These are phyloP conservation scores for Leptosphaerulina australis DNA, from an alignment of 2,329 filamentous ascomycete species.

Conservation along the genomic window DNA sequence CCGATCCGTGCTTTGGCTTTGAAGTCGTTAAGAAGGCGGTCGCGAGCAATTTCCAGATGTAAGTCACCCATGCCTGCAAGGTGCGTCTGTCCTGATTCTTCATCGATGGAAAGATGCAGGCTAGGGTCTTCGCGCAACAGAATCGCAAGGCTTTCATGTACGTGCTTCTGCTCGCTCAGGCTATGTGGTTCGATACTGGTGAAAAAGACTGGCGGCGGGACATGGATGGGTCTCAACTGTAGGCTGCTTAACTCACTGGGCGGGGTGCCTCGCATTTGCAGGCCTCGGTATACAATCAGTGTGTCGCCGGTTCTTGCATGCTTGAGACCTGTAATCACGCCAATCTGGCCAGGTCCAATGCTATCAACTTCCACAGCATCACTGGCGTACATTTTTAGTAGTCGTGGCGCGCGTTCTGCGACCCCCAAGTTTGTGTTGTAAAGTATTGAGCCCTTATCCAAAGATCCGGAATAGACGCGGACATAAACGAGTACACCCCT, in stretches of 20 bases:
- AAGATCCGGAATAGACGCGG: conserved; percentile 83
- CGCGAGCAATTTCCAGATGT: conserved; percentile 89
- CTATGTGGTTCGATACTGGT: conserved; percentile 87
- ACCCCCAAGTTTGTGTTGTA: conserved; percentile 86
- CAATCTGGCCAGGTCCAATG: conserved; percentile 87
- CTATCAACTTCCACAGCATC: conserved; percentile 83
- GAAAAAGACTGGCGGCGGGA: conserved; percentile 94
- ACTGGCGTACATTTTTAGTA: conserved; percentile 88
- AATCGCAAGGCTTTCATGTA: conserved; percentile 76
- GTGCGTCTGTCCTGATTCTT: conserved; percentile 91
- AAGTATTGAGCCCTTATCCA: conserved; percentile 74
- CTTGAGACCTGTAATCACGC: conserved; percentile 89
- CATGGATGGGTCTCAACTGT: conserved; percentile 84
- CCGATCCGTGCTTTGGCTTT: conserved; percentile 86
- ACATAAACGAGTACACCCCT: conserved; percentile 90
- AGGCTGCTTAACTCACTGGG: conserved; percentile 73
- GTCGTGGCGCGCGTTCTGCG: conserved; percentile 78
- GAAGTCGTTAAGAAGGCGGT: conserved; percentile 86
- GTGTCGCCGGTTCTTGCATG: conserved; percentile 94
- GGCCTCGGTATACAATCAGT: conserved; percentile 72
- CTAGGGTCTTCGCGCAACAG: conserved; percentile 92
- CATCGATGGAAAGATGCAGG: conserved; percentile 79
- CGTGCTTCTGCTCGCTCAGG: conserved; percentile 76
- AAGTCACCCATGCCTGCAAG: conserved; percentile 96
- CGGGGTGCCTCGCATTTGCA: conserved; percentile 66